phyloP scores from a whole-genome alignment of 1,139 yeast genomes.

The Keqinozyma sinolaborantium region DNA sequence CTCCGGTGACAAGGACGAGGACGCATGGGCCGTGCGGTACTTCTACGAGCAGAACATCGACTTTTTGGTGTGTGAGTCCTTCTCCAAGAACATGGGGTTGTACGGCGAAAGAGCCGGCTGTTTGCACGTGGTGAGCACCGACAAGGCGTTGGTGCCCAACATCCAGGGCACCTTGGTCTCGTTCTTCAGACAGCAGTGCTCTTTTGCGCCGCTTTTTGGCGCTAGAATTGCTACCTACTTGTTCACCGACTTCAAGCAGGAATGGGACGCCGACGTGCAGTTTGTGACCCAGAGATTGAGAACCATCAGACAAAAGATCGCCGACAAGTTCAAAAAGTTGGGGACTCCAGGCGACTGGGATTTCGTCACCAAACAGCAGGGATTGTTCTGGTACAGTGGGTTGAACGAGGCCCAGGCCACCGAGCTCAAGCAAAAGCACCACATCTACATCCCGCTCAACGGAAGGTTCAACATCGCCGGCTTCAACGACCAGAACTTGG shows the following conservation, averaged over 20 bases:
- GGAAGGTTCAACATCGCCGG: conserved; percentile 48
- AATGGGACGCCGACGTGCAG: conserved; percentile 35
- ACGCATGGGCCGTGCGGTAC: conserved; percentile 26
- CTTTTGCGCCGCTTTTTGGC: conserved; percentile 47
- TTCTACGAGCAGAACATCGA: conserved; percentile 21
- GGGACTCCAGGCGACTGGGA: conserved; percentile 44
- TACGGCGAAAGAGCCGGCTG: conserved; percentile 45
- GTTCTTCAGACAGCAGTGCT: conserved; percentile 34
- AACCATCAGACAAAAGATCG: conserved; percentile 23
- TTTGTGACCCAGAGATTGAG: conserved; percentile 27
- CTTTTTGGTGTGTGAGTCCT: conserved; percentile 39
- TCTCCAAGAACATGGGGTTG: conserved; percentile 44
- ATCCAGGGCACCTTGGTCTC: conserved; percentile 25
- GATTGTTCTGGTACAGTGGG: conserved; percentile 45
- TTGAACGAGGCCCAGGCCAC: conserved; percentile 30
- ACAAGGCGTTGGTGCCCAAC: conserved; percentile 14
- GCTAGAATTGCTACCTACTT: conserved; percentile 35
- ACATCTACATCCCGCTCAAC: conserved; percentile 32
- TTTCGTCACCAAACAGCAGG: conserved; percentile 31
- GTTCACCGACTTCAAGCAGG: conserved; percentile 18
- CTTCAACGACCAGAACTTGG: conserved; percentile 32
- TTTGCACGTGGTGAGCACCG: conserved; percentile 33
- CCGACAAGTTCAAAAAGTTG: conserved; percentile 23
- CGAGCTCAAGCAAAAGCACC: conserved; percentile 27
- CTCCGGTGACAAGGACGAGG: conserved; percentile 39